phyloP scores from a whole-genome alignment of 1,284 basidiomycete species.

The Microbotryum lychnidis-dioicae region DNA sequence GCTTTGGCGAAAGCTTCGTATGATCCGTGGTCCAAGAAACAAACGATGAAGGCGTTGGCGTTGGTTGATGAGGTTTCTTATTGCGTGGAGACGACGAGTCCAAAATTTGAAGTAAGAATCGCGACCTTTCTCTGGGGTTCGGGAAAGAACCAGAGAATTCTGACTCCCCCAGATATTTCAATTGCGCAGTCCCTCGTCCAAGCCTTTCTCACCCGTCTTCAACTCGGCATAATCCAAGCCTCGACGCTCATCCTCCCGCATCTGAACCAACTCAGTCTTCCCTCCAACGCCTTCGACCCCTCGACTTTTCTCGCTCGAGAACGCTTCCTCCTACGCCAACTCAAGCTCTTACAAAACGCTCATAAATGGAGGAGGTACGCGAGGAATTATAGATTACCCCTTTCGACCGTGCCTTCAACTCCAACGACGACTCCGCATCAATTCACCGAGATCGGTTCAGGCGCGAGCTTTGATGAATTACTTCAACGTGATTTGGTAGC shows the following conservation, averaged over 20 bases:
- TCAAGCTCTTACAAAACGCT: constrained; percentile 66
- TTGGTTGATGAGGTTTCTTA: constrained; percentile 64
- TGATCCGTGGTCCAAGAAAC: constrained; percentile 67
- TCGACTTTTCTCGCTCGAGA: constrained; percentile 61
- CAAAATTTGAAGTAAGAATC: constrained; percentile 56
- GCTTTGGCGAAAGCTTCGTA: constrained; percentile 63
- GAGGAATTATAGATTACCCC: constrained; percentile 17
- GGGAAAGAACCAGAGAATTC: too few relatives aligned
- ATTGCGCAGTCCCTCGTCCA: constrained; percentile 55
- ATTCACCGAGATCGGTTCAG: constrained; percentile 6
- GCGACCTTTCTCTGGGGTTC: background rate
- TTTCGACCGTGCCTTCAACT: background rate
- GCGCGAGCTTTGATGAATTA: constrained; percentile 49
- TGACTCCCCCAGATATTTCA: background rate
- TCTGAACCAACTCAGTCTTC: constrained; percentile 38
- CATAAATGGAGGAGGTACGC: constrained; percentile 66
- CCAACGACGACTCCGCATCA: background rate
- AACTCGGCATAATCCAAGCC: constrained; percentile 31
- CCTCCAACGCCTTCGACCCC: constrained; percentile 60
- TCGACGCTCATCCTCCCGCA: constrained; percentile 46
- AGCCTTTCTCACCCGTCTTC: constrained; percentile 55
- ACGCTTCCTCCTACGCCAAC: constrained; percentile 58
- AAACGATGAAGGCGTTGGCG: constrained; percentile 60
- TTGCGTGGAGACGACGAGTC: constrained; percentile 57
- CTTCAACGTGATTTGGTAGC: constrained; percentile 53